Conservation (phyloP, 2,329 filamentous ascomycete genomes). For the Aspergillus aculeatinus region DNA sequence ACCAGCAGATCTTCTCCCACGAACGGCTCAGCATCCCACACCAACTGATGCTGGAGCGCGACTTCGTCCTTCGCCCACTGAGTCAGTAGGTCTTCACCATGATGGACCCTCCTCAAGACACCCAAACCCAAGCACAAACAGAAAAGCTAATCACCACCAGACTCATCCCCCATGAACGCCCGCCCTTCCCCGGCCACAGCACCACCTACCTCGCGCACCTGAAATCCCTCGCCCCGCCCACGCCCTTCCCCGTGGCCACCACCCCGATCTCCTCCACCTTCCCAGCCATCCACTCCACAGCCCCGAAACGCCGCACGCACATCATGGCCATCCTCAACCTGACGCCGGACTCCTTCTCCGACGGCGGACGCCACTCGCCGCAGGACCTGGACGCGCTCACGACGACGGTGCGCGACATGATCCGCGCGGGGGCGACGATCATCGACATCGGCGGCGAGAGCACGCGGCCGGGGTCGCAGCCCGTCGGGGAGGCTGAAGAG, state of each 20-base stretch:
- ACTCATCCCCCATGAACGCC: slow-evolving; percentile 42
- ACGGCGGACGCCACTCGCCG: slow-evolving; percentile 68
- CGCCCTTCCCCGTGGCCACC: slow-evolving; percentile 39
- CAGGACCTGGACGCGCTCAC: slow-evolving; percentile 52
- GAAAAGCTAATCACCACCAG: slow-evolving; percentile 25
- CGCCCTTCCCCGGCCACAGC: slow-evolving; percentile 30
- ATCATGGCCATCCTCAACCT: slow-evolving; percentile 95
- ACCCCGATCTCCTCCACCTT: slow-evolving; percentile 40
- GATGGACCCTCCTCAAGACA: neutral
- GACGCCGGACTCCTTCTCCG: slow-evolving; percentile 95
- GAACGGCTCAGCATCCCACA: slow-evolving; percentile 83
- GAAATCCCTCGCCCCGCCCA: slow-evolving; percentile 33
- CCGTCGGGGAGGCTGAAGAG: slow-evolving; percentile 73
- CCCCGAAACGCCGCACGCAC: slow-evolving; percentile 61
- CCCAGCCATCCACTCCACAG: slow-evolving; percentile 59
- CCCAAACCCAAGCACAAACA: neutral
- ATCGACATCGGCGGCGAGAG: slow-evolving; percentile 94
- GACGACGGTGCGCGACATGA: slow-evolving; percentile 60
- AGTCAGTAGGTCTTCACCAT: slow-evolving; percentile 46
- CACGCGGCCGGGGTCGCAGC: slow-evolving; percentile 71
- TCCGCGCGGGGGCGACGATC: slow-evolving; percentile 72
- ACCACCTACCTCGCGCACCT: slow-evolving; percentile 38
- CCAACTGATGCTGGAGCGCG: slow-evolving; percentile 78
- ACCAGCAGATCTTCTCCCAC: slow-evolving; percentile 62
- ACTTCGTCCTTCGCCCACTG: slow-evolving; percentile 88